Conservation (phyloP, 1,284 basidiomycete genomes). For the Leucocoprinus gongylophorus region DNA sequence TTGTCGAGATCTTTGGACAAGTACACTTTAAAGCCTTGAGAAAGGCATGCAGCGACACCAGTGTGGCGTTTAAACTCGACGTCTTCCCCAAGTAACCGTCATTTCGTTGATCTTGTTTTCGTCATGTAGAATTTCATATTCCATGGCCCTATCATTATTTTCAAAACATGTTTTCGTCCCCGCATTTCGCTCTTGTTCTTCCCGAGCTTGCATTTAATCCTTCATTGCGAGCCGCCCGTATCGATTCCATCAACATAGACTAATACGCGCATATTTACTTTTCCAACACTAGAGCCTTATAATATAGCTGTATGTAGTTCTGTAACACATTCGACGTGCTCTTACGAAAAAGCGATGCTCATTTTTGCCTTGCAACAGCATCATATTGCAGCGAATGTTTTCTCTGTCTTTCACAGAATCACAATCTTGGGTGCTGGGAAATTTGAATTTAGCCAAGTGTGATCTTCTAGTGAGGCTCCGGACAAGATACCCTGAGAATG, state of each 20-base stretch:
- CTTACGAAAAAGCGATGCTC: not conserved
- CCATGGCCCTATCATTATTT: constrained; percentile 18
- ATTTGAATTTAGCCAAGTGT: too few species aligned
- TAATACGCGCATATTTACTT: constrained; percentile 9
- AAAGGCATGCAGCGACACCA: constrained; percentile 61
- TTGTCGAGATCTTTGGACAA: constrained; percentile 65
- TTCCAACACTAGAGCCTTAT: constrained; percentile 2
- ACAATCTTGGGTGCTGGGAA: too few species aligned
- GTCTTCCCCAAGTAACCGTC: constrained; percentile 36
- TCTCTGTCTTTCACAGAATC: too few species aligned
- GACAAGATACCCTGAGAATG: too few species aligned
- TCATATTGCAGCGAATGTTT: too few species aligned
- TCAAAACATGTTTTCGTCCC: constrained; percentile 21
- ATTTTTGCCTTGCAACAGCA: too few species aligned
- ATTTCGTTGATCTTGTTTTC: constrained; percentile 15
- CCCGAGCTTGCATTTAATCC: constrained; percentile 19
- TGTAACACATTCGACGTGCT: not conserved
- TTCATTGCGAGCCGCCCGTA: constrained; percentile 19
- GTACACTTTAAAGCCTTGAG: constrained; percentile 64
- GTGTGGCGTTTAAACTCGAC: constrained; percentile 67
- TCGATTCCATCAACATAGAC: not conserved
- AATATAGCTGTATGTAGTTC: constrained; percentile 1
- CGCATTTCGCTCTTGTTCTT: constrained; percentile 20
- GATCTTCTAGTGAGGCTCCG: too few species aligned
- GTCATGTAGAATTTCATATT: constrained; percentile 13